Percentiles rank a stretch among this genome's conserved stretches.
phyloP scores from a whole-genome alignment of 768 basidiomycete species.

The Chalciporus chontae region DNA sequence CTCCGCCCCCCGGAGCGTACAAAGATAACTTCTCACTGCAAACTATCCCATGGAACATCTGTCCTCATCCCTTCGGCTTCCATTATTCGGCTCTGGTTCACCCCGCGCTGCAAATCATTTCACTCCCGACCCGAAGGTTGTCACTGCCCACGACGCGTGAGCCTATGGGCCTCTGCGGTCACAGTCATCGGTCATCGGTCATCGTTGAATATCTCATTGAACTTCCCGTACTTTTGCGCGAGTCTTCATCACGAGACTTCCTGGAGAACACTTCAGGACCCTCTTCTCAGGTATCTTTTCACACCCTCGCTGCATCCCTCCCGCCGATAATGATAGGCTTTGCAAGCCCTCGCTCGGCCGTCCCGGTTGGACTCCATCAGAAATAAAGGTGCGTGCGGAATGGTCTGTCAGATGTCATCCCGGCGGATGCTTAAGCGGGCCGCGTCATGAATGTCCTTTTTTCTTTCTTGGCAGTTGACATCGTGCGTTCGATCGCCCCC shows the following conservation, averaged over 20 bases:
- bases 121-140: background rate
- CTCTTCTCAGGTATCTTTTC: background rate
- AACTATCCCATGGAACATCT: conserved; percentile 1
- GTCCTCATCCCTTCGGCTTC: conserved; percentile 4
- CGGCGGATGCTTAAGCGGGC: too few species aligned
- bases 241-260: conserved; percentile 6
- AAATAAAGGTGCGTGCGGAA: background rate
- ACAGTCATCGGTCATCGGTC: conserved; percentile 1
- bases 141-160: background rate
- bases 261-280: background rate
- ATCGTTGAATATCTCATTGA: background rate
- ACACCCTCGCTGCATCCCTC: background rate
- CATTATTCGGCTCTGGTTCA: conserved; percentile 5
- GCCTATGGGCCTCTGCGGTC: background rate
- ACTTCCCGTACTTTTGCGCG: background rate
- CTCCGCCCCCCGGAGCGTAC: background rate
- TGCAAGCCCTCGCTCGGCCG: background rate
- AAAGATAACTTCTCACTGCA: conserved; percentile 7
- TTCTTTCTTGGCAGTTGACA: background rate
- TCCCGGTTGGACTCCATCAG: background rate
- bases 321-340: conserved; percentile 1
- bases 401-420: background rate
- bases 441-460: background rate
- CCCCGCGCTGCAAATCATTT: conserved; percentile 2
- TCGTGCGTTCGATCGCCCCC: background rate